Evolutionary conservation across 192 early-diverging fungal species (phyloP).

Genomic region (Rhizophagus clarus): DNA sequence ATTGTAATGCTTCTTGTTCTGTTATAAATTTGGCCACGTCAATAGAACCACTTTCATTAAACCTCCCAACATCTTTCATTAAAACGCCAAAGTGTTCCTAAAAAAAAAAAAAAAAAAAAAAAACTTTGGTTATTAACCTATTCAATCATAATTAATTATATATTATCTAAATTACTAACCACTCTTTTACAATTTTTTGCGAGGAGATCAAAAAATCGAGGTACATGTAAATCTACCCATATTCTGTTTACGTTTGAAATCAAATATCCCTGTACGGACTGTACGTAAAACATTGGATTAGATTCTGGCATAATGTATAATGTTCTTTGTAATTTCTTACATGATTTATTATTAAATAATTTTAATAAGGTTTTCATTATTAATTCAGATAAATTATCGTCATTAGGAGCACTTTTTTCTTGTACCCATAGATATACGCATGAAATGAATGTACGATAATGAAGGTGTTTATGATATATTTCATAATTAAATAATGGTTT

Average conservation of each 20-base stretch:
- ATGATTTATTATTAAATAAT: background rate
- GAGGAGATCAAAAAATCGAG: background rate
- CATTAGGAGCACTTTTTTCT: background rate
- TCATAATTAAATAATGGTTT: background rate
- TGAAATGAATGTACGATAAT: background rate
- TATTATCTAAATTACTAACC: background rate
- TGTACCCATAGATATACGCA: background rate
- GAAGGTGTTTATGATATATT: background rate
- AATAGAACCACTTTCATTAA: background rate
- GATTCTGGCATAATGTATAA: background rate
- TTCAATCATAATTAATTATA: too few species aligned
- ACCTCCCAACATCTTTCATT: background rate
- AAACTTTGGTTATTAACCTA: too few species aligned
- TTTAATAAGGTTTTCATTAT: conserved; percentile 4
- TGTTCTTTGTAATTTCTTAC: background rate
- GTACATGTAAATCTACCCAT: background rate
- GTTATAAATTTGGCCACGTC: background rate
- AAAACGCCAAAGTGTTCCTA: conserved; percentile 11
- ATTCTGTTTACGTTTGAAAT: background rate
- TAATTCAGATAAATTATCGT: background rate
- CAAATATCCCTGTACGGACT: background rate
- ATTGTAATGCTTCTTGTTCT: background rate
- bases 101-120: background rate
- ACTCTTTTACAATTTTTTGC: background rate
- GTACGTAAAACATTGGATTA: background rate